Base-by-base conservation (phyloP, 495 filamentous ascomycete genomes). In the Daldinia childiae region DNA sequence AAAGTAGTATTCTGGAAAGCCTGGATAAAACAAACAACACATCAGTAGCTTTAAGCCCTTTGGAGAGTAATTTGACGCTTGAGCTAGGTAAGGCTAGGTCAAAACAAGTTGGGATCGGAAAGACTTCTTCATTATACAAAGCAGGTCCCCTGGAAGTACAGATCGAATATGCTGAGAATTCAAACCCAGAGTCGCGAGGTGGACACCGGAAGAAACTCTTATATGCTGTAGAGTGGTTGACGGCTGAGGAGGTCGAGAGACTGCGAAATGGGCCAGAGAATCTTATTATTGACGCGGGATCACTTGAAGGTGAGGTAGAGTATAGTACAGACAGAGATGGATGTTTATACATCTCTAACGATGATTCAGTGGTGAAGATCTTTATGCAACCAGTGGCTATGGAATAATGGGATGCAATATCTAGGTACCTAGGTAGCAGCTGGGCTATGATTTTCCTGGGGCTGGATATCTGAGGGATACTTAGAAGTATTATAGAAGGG, bases 121-220 rank as follows among this genome's bases (percentile, higher is more conserved):
- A 68, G 29, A 17, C 65, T 34, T 67, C 74, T 26, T 66, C 65
- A 36, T 54, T 70, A 19, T 73, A 75, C 59, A 38, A 45, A n/a
- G 48, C 66, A 21, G 77, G 69, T 0, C 56, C 27, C 26, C 38
- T 77, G 4, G 61, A 73, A 41, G 27, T 79, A 5, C 77, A 77
- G 52, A 50, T 79, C 9, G 71, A 79, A 68, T 75, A 79, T 41
- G 71, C 60, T n/a, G 48, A 29, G 6, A 21, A 17, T 26, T 8
- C 57, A 3, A 45, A 9, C 32, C 17, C 21, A 27, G 26, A 65
- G 32, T 36, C 57, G 12, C 50, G 17, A 19, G n/a, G 39, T 2
- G n/a, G 50, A 4, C 17, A 6, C 4, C 57, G 11, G 34, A 68
- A 68, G 43, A 62, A 58, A 29, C 56, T 73, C 3, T 39, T 41